Conservation (phyloP, 257 asterid genomes). For the Lycium ferocissimum region DNA sequence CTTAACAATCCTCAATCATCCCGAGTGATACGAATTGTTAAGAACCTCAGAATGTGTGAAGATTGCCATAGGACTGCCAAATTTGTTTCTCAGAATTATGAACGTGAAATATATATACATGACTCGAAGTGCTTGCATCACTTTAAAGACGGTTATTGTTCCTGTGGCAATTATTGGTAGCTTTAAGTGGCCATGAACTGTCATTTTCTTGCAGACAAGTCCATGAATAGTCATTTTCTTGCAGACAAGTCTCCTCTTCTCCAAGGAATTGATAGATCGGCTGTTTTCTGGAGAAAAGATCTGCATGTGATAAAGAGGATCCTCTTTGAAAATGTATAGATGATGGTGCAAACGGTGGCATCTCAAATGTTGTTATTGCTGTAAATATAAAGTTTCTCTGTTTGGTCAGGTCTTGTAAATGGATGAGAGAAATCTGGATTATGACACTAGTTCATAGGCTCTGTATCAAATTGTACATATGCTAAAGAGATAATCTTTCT, state of each 20-base stretch:
- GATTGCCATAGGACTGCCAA: constrained; percentile 73
- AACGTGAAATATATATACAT: constrained; percentile 59
- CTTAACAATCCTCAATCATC: constrained; percentile 44
- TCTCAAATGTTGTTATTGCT: constrained; percentile 10
- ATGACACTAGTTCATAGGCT: neutral
- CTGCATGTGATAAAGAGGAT: constrained; percentile 24
- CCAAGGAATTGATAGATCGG: neutral
- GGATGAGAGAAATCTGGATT: constrained; percentile 7
- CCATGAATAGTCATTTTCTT: neutral
- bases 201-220: neutral
- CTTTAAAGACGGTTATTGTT: constrained; percentile 75
- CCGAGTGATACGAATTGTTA: constrained; percentile 58
- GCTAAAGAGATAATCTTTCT: constrained; percentile 8
- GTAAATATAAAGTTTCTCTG: constrained; percentile 9
- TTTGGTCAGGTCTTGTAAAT: constrained; percentile 26
- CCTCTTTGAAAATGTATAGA: constrained; percentile 28
- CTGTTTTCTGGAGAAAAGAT: constrained; percentile 22
- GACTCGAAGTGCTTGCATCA: constrained; percentile 83
- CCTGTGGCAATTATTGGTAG: constrained; percentile 90
- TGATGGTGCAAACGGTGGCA: neutral
- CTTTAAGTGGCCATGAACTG: neutral
- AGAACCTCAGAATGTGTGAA: constrained; percentile 73
- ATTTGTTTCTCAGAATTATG: constrained; percentile 49
- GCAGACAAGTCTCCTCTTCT: neutral
- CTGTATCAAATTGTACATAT: constrained; percentile 22